These are phyloP conservation scores for Diaporthe vaccinii DNA, from an alignment of 2,329 filamentous ascomycete species.

Conservation along the genomic window DNA sequence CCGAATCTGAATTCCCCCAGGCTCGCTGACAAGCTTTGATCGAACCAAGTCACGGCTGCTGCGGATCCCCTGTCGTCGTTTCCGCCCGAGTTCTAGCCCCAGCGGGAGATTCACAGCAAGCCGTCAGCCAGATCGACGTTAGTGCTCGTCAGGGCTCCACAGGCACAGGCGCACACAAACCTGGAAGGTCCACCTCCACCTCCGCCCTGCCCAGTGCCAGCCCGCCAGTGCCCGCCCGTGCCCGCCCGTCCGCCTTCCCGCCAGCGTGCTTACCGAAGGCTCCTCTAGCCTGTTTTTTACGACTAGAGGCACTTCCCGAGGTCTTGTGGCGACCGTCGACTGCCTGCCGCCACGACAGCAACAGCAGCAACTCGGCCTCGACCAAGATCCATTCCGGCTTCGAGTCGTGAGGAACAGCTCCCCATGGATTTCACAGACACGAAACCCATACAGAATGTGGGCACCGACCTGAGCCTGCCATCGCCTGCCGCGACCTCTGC, in stretches of 20 bases:
- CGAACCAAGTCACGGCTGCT: conserved; percentile 6
- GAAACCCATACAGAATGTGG: conserved; percentile 35
- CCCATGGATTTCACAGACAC: conserved; percentile 31
- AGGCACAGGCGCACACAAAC: conserved; percentile 3
- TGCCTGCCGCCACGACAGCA: conserved; percentile 29
- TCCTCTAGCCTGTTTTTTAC: conserved; percentile 25
- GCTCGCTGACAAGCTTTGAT: conserved; percentile 18
- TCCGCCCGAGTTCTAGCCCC: conserved; percentile 29
- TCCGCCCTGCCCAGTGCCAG: conserved; percentile 3
- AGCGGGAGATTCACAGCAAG: conserved; percentile 26
- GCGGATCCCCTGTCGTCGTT: conserved; percentile 25
- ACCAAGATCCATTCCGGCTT: conserved; percentile 33
- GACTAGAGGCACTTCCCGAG: conserved; percentile 25
- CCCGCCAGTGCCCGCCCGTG: not conserved
- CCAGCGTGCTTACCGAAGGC: conserved; percentile 21
- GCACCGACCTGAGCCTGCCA: conserved; percentile 27
- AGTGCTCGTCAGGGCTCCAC: conserved; percentile 24
- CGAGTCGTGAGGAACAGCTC: conserved; percentile 30
- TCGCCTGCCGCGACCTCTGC: conserved; percentile 29
- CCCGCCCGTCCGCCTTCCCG: not conserved
- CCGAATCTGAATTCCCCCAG: not conserved
- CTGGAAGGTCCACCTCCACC: conserved; percentile 8
- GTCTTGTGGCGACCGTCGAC: conserved; percentile 28
- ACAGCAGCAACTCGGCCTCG: conserved; percentile 30
- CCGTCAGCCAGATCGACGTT: conserved; percentile 32